Conservation (phyloP, 1,284 basidiomycete genomes). For the Puccinia triticina region DNA sequence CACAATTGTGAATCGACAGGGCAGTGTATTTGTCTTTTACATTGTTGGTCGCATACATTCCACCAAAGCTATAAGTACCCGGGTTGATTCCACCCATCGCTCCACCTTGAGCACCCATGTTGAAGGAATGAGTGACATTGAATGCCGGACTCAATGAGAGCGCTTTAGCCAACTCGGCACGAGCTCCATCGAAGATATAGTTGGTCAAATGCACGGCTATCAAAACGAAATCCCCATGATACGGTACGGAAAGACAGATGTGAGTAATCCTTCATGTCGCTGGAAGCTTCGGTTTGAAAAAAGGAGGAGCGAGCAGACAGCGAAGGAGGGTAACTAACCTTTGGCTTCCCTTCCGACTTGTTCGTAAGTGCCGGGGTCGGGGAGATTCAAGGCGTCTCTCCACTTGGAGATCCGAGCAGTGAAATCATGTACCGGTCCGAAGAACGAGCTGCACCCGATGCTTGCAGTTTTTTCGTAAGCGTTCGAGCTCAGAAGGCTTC, state of each 20-base stretch:
- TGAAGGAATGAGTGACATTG: constrained; percentile 96
- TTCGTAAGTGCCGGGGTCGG: constrained; percentile 51
- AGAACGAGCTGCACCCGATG: background rate
- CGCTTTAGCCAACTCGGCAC: constrained; percentile 93
- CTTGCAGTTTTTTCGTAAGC: background rate
- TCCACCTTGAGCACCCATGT: constrained; percentile 69
- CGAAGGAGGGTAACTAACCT: constrained; percentile 2
- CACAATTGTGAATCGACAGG: background rate
- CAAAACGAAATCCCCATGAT: background rate
- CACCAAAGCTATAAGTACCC: constrained; percentile 89
- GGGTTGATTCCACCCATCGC: constrained; percentile 64
- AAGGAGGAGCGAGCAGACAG: background rate
- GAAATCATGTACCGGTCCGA: constrained; percentile 16
- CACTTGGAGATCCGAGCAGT: constrained; percentile 26
- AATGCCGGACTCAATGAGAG: constrained; percentile 92
- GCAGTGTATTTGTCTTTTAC: constrained; percentile 63
- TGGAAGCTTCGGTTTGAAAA: background rate
- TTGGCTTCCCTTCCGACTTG: constrained; percentile 50
- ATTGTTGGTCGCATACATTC: constrained; percentile 83
- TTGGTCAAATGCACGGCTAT: constrained; percentile 86
- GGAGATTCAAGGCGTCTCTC: constrained; percentile 45
- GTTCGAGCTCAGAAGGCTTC: constrained; percentile 20
- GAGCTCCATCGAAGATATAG: constrained; percentile 93
- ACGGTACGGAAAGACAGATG: background rate
- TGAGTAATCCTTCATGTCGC: background rate